Base-by-base conservation (phyloP, 768 basidiomycete species). In the Leucocoprinus sp. region DNA sequence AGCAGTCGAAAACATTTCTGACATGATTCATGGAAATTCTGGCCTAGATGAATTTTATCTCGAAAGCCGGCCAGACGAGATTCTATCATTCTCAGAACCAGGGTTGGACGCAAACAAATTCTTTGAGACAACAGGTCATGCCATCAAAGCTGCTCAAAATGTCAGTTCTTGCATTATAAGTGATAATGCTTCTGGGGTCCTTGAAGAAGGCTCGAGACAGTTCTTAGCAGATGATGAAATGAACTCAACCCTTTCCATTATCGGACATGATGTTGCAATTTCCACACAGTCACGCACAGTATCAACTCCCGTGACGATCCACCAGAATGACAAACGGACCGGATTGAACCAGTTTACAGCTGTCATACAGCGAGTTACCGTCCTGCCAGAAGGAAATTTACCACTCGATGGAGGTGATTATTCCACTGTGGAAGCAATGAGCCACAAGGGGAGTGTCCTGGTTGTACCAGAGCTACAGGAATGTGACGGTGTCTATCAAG, bases 401-500 rank as follows among this genome's bases (percentile, higher is more conserved):
- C n/a, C 18, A 8, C 5, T 8, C n/a, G 37, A 22, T 38, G 21
- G 24, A 14, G 14, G 21, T 8, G 37, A 38, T 19, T 19, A 4
- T 22, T 18, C 4, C 23, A 14, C 19, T 11, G n/a, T 23, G 8
- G 37, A 39, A 5, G 14, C 24, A 11, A 31, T 22, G 4, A 18
- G n/a, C 8, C 15, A 38, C 12, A 26, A 15, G n/a, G 45, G 7
- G 11, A 45, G 52, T 19, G 39, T 52, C 17, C 34, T 56, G 28
- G 42, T 38, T 33, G 37, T 52, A 17, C 55, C 56, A 1, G 52
- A 57, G 26, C 40, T 66, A 49, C 35, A 54, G 36, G 63, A 61
- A 43, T 54, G 60, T 1, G 50, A 63, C 36, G 64, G 65, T 6
- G 50, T 55, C 6, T 65, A 57, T 49, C 39, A 60, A 21, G 69